Evolutionary conservation across 1,284 basidiomycete genomes (phyloP), one percentile per base, ranked within the genome.

Genomic region (Chalciporus sp.): DNA sequence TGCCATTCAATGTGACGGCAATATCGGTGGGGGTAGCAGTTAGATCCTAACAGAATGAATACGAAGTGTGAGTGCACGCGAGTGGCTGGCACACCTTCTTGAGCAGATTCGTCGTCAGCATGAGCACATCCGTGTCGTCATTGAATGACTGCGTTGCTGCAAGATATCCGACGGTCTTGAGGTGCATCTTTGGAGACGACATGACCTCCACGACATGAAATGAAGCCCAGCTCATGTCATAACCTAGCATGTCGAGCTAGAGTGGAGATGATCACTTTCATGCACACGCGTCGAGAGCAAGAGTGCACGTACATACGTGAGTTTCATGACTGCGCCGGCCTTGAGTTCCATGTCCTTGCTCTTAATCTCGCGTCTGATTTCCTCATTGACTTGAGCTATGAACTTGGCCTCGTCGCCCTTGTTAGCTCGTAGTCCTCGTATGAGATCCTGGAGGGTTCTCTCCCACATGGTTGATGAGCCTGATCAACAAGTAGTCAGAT

Each of bases 201-300:
- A 99, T 99, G 66, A 96, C 93, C 68, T 99, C 97, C 12, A 99
- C 88, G 53, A 99, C 91, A 72, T 97, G 88, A 68, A 98, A 98
- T 7, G 95, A 89, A 31, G 89, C 90, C 88, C 90, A 94, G 61
- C 79, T 82, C 88, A 93, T 94, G 71, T 92, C 89, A 66, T 94
- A 89, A 41, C 94, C 94, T 14, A 96, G 74, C 94, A 96, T 96
- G 65, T 95, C 92, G 60, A 96, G 85, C 92, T 94, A 69, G 42
- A 41, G 56, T 48, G 58, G 53, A 49, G 33, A 56, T 29, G 26
- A 55, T 59, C 53, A 60, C 49, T 16, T 42, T 43, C 53, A 10
- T 28, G 49, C 42, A 29, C 39, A 39, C 23, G 45, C 20, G n/a
- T 9, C 9, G 16, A 6, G 5, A 52, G 42, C 42, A 20, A 58